Evolutionary conservation across 805 yeast species (phyloP), one percentile per base, ranked within the genome.

Genomic region (Metschnikowia dekortorum): DNA sequence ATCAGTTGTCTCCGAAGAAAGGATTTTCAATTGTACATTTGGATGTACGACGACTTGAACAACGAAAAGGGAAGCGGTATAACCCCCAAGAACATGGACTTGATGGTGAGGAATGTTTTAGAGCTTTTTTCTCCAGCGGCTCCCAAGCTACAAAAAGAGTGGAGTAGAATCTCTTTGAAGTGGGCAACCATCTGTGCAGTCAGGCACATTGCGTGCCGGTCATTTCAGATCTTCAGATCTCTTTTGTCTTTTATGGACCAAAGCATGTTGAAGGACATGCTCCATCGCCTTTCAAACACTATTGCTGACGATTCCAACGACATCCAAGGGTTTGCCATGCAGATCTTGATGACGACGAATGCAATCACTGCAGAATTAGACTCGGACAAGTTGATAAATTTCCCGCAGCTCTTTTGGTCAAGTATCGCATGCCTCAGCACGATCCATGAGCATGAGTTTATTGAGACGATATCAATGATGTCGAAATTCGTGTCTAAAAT

Each of bases 181-280:
- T 94, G 99, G 99, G 97, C 99, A 0, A 94, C 99, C 0, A 85
- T 96, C 1, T 94, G 98, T 70, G 95, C 97, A 2, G 98, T 92
- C 1, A 78, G 97, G 61, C 99, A 95, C 64, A 81, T 94, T 57
- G 99, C 99, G 0, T 94, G 99, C 57, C 79, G 99, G 28, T 91
- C 98, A 0, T 92, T 95, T 68, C 99, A 94, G 64, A 78, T 91
- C 0, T 94, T 91, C 70, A 75, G 99, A 40, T 87, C 95, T 3
- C 67, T 94, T 50, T 70, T 90, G n/a, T 80, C 88, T 8, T 83
- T 84, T 58, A 70, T 92, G 53, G 97, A 94, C 62, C 91, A 85
- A 61, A 75, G 79, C 9, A 92, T 94, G 97, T 71, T 95, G 41
- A 82, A 89, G 49, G 98, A 91, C 68, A 89, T 94, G 96, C 73